Conservation (phyloP, 805 yeast species). For the Citeromyces nyonsensis region DNA sequence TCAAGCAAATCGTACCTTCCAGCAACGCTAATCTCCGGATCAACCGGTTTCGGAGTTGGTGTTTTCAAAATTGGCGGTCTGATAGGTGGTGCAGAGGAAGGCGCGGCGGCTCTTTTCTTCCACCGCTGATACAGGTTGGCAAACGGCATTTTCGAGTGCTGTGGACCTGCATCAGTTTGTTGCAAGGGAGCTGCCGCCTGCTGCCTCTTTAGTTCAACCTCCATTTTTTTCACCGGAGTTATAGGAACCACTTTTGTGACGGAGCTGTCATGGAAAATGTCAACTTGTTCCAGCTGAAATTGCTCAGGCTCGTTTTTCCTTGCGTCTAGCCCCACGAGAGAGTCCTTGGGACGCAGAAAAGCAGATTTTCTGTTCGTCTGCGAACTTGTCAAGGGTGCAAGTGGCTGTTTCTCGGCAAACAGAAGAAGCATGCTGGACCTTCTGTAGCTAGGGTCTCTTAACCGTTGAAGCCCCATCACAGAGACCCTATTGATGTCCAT, state of each 20-base stretch:
- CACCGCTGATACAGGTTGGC: background rate
- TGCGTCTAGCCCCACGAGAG: constrained; percentile 7
- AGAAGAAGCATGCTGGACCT: constrained; percentile 22
- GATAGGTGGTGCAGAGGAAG: constrained; percentile 3
- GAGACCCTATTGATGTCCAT: constrained; percentile 18
- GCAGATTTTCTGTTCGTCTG: constrained; percentile 1
- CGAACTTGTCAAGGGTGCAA: constrained; percentile 6
- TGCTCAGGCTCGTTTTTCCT: background rate
- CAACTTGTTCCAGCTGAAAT: constrained; percentile 5
- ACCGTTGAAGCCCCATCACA: constrained; percentile 17
- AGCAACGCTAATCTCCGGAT: too few relatives aligned
- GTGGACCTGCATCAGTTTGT: background rate
- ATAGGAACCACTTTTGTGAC: constrained; percentile 36
- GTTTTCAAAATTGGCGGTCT: too few relatives aligned
- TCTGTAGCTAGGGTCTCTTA: constrained; percentile 21
- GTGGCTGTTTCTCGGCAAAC: constrained; percentile 10
- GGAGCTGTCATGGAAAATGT: constrained; percentile 28
- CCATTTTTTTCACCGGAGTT: constrained; percentile 55
- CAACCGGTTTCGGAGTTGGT: too few relatives aligned
- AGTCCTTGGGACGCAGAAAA: constrained; percentile 3
- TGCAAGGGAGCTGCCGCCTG: background rate
- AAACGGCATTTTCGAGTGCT: background rate
- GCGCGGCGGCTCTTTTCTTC: background rate
- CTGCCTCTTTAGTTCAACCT: constrained; percentile 11
- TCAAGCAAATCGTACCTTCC: constrained; percentile 1